Evolutionary conservation across 2,329 filamentous ascomycete species (phyloP).

Genomic region (Neonectria ditissima): DNA sequence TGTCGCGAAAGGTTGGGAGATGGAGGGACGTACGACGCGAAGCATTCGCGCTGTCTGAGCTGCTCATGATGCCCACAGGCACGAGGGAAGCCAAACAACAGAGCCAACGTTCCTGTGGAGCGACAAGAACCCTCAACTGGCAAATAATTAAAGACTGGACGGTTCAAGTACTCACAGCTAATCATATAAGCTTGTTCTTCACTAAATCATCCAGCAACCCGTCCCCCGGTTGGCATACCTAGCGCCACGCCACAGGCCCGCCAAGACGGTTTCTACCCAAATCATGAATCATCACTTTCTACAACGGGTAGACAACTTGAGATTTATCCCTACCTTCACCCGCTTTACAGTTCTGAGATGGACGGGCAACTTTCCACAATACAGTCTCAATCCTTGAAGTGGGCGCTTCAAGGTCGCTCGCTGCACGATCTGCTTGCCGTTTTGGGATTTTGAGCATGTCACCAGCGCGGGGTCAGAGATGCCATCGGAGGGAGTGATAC

Average conservation of each 20-base stretch:
- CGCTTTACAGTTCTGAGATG: not conserved
- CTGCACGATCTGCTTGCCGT: constrained; percentile 36
- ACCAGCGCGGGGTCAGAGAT: no score
- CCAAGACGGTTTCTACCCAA: not conserved
- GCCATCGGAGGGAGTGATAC: no score
- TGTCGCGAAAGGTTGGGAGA: not conserved
- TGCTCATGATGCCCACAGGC: not conserved
- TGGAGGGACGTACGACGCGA: constrained; percentile 25
- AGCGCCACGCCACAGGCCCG: constrained; percentile 28
- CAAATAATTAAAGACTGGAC: not conserved
- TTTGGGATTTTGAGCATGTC: no score
- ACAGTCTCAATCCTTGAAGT: not conserved
- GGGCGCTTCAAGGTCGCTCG: not conserved
- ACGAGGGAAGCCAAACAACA: not conserved
- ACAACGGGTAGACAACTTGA: not conserved
- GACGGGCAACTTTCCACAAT: not conserved
- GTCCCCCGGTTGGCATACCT: not conserved
- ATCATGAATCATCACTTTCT: constrained; percentile 41
- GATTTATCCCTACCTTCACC: not conserved
- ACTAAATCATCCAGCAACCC: not conserved
- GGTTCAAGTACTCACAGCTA: not conserved
- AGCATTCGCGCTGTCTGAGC: not conserved
- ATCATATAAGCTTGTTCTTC: constrained; percentile 2
- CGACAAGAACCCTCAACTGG: not conserved
- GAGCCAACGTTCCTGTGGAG: no score